Conservation (phyloP, 179 eudicot genomes). For the Silene vulgaris region DNA sequence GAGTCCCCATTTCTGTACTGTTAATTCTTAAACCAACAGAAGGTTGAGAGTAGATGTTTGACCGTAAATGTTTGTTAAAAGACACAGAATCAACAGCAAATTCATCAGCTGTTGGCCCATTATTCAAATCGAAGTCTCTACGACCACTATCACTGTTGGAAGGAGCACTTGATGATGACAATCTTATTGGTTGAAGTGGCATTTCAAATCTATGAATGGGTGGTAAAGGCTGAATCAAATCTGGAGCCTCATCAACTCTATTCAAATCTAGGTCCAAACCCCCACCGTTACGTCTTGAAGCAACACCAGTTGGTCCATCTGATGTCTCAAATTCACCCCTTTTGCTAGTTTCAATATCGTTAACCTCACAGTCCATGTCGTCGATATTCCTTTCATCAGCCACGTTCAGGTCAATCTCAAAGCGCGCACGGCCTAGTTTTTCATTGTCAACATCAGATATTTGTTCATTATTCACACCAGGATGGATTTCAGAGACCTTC, state of each 20-base stretch:
- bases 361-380: conserved; percentile 21
- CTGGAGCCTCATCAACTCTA: conserved; percentile 54
- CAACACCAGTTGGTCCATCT: neutral
- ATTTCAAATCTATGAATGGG: conserved; percentile 29
- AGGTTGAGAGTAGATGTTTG: conserved; percentile 31
- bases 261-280: conserved; percentile 80
- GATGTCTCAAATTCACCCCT: conserved; percentile 7
- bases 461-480: conserved; percentile 22
- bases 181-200: conserved; percentile 25
- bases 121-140: conserved; percentile 75
- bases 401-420: conserved; percentile 78
- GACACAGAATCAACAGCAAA: conserved; percentile 28
- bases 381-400: conserved; percentile 57
- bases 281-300: conserved; percentile 30
- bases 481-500: conserved; percentile 42
- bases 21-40: conserved; percentile 45
- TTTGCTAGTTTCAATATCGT: conserved; percentile 9
- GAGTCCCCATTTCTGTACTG: conserved; percentile 36
- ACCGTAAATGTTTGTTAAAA: conserved; percentile 23
- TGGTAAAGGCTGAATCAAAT: conserved; percentile 35
- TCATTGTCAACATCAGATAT: conserved; percentile 30
- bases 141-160: conserved; percentile 37
- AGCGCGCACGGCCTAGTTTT: conserved; percentile 38
- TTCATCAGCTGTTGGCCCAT: conserved; percentile 70
- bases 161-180: conserved; percentile 30